These are phyloP conservation scores for Atkinsonella hypoxylon DNA, from an alignment of 2,329 filamentous ascomycete species.

Conservation along the genomic window DNA sequence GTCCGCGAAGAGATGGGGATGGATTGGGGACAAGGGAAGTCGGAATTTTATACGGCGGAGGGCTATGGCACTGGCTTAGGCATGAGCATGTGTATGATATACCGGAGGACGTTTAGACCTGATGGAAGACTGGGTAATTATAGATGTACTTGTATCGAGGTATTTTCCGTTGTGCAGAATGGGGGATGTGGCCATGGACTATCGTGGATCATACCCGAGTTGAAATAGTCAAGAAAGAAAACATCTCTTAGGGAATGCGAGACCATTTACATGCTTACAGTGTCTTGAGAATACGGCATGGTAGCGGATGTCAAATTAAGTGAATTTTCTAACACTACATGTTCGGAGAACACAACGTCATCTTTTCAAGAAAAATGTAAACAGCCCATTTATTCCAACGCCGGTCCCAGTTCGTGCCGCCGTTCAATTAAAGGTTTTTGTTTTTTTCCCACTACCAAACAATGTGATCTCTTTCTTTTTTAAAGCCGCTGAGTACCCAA, in stretches of 20 bases:
- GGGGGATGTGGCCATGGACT: too few relatives aligned
- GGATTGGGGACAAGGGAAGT: too few relatives aligned
- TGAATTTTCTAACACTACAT: not conserved
- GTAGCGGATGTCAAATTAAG: not conserved
- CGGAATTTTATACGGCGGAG: too few relatives aligned
- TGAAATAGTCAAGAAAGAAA: too few relatives aligned
- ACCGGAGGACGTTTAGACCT: too few relatives aligned
- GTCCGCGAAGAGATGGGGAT: too few relatives aligned
- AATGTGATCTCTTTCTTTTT: not conserved
- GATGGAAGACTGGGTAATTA: too few relatives aligned
- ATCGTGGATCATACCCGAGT: too few relatives aligned
- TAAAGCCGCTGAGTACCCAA: not conserved
- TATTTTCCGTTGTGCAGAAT: too few relatives aligned
- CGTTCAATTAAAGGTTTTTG: not conserved
- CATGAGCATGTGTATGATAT: slow-evolving; percentile 6
- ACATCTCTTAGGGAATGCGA: too few relatives aligned
- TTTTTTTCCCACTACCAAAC: slow-evolving; percentile 1
- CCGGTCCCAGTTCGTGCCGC: slow-evolving; percentile 6
- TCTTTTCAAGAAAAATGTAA: not conserved
- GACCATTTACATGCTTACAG: not conserved
- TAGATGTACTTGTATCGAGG: too few relatives aligned
- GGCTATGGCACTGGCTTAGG: too few relatives aligned
- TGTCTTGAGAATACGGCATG: not conserved
- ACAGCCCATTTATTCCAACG: slow-evolving; percentile 9
- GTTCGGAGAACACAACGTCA: not conserved